phyloP scores from a whole-genome alignment of 257 asterid genomes.

The Scutellaria minor region DNA sequence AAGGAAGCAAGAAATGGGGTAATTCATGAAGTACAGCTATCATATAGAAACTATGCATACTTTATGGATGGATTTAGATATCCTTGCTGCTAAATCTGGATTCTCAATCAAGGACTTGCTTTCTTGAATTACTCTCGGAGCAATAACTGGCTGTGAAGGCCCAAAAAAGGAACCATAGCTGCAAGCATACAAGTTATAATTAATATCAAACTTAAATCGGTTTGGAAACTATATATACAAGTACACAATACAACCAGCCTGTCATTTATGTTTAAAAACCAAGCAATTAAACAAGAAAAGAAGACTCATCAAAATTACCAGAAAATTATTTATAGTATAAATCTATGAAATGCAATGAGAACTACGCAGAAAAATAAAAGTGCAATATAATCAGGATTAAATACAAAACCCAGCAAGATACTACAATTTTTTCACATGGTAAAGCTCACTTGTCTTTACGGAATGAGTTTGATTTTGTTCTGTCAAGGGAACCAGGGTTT shows the following conservation, averaged over 20 bases:
- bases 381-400: neutral
- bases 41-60: slow-evolving; percentile 44
- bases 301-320: neutral
- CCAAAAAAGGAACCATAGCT: slow-evolving; percentile 98
- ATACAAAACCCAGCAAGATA: slow-evolving; percentile 2
- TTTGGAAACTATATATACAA: neutral
- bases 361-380: neutral
- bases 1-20: neutral
- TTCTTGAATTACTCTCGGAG: slow-evolving; percentile 94
- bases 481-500: slow-evolving; percentile 51
- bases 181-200: slow-evolving; percentile 36
- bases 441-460: slow-evolving; percentile 72
- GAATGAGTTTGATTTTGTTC: slow-evolving; percentile 36
- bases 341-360: neutral
- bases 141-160: slow-evolving; percentile 91
- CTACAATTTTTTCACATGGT: neutral
- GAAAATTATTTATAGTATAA: neutral
- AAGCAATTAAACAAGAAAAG: neutral
- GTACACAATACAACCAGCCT: neutral
- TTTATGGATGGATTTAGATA: slow-evolving; percentile 44
- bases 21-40: slow-evolving; percentile 24
- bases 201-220: slow-evolving; percentile 7
- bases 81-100: slow-evolving; percentile 73
- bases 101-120: slow-evolving; percentile 91
- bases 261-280: neutral